Evolutionary conservation across 805 yeast genomes (phyloP), one percentile per base, ranked within the genome.

Genomic region (Metschnikowia similis): DNA sequence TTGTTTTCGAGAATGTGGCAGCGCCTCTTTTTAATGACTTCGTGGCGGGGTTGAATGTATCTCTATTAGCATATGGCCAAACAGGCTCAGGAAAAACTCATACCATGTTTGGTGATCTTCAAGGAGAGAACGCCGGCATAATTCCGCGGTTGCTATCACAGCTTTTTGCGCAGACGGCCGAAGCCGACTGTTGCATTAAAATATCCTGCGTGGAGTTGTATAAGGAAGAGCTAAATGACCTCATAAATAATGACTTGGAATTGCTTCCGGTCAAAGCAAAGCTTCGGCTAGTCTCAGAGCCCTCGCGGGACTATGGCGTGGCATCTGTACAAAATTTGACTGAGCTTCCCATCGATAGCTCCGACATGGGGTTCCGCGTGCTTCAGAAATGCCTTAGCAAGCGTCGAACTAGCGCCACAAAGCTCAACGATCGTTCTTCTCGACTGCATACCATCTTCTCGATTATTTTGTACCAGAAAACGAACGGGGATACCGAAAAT

Each of bases 41-140:
- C 62, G 53, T 79, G 44, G 62, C 65, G 43, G 84, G 85, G 13
- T 66, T 55, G 52, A 89, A 88, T 62, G 89, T 90, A 56, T 86
- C 96, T 0, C 77, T 89, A 29, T 74, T 89, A 56, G 96, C 94
- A 0, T 81, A 81, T 60, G 85, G 85, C 21, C 95, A 89, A 76
- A 89, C 96, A 0, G 94, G 96, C 1, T 87, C 96, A 0, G 96
- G 96, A 27, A 89, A 89, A 60, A 89, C 96, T 0, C 83, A 82
- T 62, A 79, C 85, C 1, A 81, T 81, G 94, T 81, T 79, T 62
- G 84, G 85, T 8, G 76, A 74, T 35, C 48, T 58, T 30, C 46
- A 46, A 10, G 59, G 57, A 7, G 64, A 62, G 28, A 49, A 71
- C 41, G 67, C 85, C 6, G 94, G 95, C 6, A 85, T 85, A 45